A percentile compares a stretch with the other conserved stretches of the same genome.
These are phyloP conservation scores for Fraxinus xanthoxyloides DNA, from an alignment of 305 asterid genomes.

Conservation along the genomic window DNA sequence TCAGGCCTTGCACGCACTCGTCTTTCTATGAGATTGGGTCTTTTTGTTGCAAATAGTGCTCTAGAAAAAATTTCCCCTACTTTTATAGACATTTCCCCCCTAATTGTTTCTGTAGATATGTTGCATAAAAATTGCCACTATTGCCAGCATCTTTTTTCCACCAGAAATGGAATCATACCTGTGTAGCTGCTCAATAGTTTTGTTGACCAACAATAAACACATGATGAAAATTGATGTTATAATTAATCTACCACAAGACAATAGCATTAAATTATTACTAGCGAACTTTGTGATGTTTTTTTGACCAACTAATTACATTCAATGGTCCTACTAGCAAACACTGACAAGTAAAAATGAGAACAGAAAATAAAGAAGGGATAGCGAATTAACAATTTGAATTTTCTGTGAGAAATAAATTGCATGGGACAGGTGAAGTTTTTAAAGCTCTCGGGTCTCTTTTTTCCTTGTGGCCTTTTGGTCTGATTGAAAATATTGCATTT, in stretches of 20 bases:
- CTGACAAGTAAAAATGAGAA: not conserved
- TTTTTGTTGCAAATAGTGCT: not conserved
- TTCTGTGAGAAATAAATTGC: not conserved
- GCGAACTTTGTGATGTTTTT: not conserved
- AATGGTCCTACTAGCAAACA: not conserved
- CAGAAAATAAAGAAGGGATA: not conserved
- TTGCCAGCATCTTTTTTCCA: not conserved
- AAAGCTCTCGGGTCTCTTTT: not conserved
- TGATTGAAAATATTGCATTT: not conserved
- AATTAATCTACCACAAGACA: not conserved
- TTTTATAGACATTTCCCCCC: not conserved
- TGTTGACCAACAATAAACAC: not conserved
- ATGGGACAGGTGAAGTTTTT: not conserved
- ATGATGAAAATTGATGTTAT: not conserved
- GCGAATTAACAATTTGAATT: not conserved
- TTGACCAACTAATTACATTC: not conserved
- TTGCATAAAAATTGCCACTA: not conserved
- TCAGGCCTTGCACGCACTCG: not conserved
- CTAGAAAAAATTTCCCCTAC: not conserved
- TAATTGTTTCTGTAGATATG: not conserved
- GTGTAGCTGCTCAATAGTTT: not conserved
- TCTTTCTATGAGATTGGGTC: not conserved
- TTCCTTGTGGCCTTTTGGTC: not conserved
- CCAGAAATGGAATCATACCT: not conserved
- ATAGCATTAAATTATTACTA: not conserved